These are phyloP conservation scores for Eremomyces bilateralis DNA, from an alignment of 495 filamentous ascomycete species.

Conservation along the genomic window DNA sequence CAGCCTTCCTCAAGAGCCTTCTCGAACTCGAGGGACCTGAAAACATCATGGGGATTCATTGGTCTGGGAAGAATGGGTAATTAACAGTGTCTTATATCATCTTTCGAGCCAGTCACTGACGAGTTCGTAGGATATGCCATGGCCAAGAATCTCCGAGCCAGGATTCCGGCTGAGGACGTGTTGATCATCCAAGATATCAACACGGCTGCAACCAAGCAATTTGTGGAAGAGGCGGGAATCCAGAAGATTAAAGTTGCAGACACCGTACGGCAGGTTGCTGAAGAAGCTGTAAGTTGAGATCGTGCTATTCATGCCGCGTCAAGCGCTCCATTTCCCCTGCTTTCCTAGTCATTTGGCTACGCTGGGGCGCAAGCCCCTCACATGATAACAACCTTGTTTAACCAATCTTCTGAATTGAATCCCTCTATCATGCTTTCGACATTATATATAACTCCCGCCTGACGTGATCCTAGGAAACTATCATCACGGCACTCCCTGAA, in stretches of 20 bases:
- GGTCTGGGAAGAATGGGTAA: conserved; percentile 23
- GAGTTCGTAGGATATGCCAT: conserved; percentile 25
- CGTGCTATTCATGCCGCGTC: neutral
- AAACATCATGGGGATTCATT: conserved; percentile 21
- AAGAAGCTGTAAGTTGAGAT: conserved; percentile 21
- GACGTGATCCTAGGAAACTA: conserved; percentile 8
- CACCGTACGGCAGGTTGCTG: conserved; percentile 21
- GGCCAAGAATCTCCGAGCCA: conserved; percentile 27
- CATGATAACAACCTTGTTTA: no score
- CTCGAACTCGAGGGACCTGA: conserved; percentile 8
- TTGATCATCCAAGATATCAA: conserved; percentile 28
- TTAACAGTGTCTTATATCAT: conserved; percentile 1
- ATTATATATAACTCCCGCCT: neutral
- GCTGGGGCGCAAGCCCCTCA: no score
- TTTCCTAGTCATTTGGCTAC: no score
- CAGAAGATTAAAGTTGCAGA: conserved; percentile 16
- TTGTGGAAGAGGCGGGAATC: conserved; percentile 15
- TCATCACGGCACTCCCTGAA: conserved; percentile 24
- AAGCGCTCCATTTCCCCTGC: no score
- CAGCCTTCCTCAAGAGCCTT: no score
- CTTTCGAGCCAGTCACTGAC: conserved; percentile 1
- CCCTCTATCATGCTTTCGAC: no score
- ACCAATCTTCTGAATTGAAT: conserved; percentile 26
- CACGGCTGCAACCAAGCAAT: conserved; percentile 17
- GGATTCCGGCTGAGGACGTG: conserved; percentile 18